Base-by-base conservation (phyloP, 768 basidiomycete species). In the Boletellus ananas region DNA sequence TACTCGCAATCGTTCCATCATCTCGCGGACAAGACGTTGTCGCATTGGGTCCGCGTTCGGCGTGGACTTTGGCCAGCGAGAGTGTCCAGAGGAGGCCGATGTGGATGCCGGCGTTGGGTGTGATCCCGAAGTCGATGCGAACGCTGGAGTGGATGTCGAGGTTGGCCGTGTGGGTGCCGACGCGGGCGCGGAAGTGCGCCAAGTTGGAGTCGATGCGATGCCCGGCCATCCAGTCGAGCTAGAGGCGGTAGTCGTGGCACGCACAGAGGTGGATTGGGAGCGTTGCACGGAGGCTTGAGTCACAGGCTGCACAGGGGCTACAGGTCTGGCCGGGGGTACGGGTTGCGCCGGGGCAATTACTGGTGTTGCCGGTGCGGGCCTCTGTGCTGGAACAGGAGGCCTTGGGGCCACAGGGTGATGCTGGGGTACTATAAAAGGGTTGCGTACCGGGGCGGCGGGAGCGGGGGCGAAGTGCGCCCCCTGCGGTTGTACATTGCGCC, bases 1-100 rank as follows among this genome's bases (percentile, higher is more conserved):
- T 8, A 68, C 64, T 12, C 80, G 64, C 31, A 87, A 66, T 4
- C 69, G 49, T 2, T 71, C 72, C 43, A 68, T 71, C 57, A 62
- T 68, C 36, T 65, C 57, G 12, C 35, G 57, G 3, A 76, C 65
- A 40, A 65, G 55, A 27, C 51, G 52, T 20, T 57, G 56, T 25
- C 61, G 56, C 42, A 9, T 36, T 13, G 39, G 3, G 34, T 56
- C 43, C 2, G 16, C 10, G 29, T 38, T 20, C 20, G 6, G 9
- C 11, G 10, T 12, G 20, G 49, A 13, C 31, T 35, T 58, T 38
- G 52, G 46, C 21, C n/a, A 16, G 31, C 14, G 29, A 17, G 43
- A 36, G 51, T 38, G 57, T 16, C 6, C 13, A 38, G 41, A 8
- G 18, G 36, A 9, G 29, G 53, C 34, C 4, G 47, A 41, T 7